These are phyloP conservation scores for Aegilops tauschii DNA, from an alignment of 176 grass and related monocot genomes.

Conservation along the genomic window DNA sequence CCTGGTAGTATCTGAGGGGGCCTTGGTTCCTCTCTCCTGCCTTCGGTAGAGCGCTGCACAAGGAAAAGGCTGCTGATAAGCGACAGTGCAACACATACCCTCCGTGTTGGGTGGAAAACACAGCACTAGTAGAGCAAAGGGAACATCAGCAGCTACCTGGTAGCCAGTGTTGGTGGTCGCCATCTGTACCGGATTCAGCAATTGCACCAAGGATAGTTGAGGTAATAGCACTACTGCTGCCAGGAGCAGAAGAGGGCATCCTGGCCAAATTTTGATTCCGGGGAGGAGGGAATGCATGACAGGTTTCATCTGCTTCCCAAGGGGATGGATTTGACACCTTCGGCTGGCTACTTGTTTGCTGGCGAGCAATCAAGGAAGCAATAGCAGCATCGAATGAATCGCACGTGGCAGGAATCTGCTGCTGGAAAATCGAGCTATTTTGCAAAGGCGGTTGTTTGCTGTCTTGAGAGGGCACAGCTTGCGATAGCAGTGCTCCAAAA, in stretches of 20 bases:
- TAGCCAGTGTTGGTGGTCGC: neutral
- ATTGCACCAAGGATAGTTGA: slow-evolving; percentile 19
- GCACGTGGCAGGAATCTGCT: slow-evolving; percentile 50
- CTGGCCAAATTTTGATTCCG: slow-evolving; percentile 41
- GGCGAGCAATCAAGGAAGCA: slow-evolving; percentile 57
- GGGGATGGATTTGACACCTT: slow-evolving; percentile 50
- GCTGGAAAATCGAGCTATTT: slow-evolving; percentile 55
- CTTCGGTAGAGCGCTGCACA: slow-evolving; percentile 31
- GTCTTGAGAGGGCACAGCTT: slow-evolving; percentile 55
- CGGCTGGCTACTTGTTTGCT: slow-evolving; percentile 46
- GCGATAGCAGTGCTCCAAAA: slow-evolving; percentile 75
- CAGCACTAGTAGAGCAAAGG: neutral
- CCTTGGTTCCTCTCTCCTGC: neutral
- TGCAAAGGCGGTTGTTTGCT: slow-evolving; percentile 50
- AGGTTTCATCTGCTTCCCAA: slow-evolving; percentile 90
- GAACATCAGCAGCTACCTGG: slow-evolving; percentile 15
- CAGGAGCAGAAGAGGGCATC: slow-evolving; percentile 13
- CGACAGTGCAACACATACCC: neutral
- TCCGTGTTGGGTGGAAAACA: neutral
- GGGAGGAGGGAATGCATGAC: slow-evolving; percentile 64
- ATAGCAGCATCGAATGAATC: slow-evolving; percentile 98
- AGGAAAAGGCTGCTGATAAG: slow-evolving; percentile 11
- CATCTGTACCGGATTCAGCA: slow-evolving; percentile 35
- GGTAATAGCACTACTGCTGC: slow-evolving; percentile 6
- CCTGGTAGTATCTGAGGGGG: neutral